Percentiles rank a stretch among this genome's conserved stretches.
Evolutionary conservation across 1,139 yeast species (phyloP).

Genomic region (Suhomyces chickasaworum): DNA sequence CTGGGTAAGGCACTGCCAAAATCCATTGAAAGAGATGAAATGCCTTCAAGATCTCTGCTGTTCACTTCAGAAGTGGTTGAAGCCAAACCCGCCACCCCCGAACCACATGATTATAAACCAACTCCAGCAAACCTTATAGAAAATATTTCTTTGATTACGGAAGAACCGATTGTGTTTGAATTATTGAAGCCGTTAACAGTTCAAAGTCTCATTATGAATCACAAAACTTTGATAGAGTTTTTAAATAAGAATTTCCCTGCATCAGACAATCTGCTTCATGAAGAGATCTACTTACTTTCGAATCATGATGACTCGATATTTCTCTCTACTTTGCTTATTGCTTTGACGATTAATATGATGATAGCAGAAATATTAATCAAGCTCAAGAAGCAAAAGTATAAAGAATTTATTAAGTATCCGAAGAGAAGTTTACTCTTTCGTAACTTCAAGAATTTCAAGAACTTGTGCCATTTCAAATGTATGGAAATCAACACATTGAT

Average conservation of each 20-base stretch:
- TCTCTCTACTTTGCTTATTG: constrained; percentile 32
- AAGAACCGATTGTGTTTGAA: constrained; percentile 20
- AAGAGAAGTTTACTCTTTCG: constrained; percentile 19
- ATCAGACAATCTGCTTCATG: constrained; percentile 6
- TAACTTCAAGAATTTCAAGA: constrained; percentile 30
- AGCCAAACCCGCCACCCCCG: constrained; percentile 3
- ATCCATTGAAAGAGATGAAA: background rate
- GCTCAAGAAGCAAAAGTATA: constrained; percentile 29
- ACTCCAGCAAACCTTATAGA: constrained; percentile 19
- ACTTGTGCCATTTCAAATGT: constrained; percentile 32
- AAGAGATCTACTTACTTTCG: constrained; percentile 24
- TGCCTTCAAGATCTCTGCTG: background rate
- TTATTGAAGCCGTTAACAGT: constrained; percentile 32
- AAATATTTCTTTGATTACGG: constrained; percentile 18
- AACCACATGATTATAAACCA: constrained; percentile 18
- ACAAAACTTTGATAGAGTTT: constrained; percentile 29
- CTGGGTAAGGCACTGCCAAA: constrained; percentile 6
- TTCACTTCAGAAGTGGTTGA: background rate
- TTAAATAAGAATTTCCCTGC: constrained; percentile 24
- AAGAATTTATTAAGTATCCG: constrained; percentile 25
- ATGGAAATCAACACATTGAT: constrained; percentile 32
- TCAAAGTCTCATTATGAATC: constrained; percentile 30
- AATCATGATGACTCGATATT: constrained; percentile 36
- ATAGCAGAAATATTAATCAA: constrained; percentile 37
- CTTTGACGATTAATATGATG: constrained; percentile 33